Conservation (phyloP, 148 eudicot species). For the Heliosperma pusillum region DNA sequence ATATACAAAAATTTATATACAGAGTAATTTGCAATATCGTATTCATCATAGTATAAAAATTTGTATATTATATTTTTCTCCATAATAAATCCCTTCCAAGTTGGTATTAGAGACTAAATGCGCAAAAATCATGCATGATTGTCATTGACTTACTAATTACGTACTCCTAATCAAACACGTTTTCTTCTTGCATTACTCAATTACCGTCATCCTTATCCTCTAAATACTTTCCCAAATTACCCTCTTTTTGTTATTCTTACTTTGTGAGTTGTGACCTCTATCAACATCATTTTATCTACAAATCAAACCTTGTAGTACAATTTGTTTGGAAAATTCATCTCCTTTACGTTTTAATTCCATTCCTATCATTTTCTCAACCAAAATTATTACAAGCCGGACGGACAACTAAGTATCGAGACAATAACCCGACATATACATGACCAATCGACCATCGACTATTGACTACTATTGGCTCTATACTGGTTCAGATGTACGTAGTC, state of each 20-base stretch:
- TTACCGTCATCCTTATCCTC: neutral
- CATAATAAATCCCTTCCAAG: too few species aligned
- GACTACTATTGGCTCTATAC: neutral
- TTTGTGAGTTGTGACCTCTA: neutral
- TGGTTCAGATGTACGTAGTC: constrained; percentile 12
- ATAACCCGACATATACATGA: neutral
- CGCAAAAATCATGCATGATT: too few species aligned
- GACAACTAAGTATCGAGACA: neutral
- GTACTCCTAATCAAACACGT: neutral
- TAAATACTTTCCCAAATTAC: neutral
- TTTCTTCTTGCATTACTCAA: neutral
- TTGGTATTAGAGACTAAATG: too few species aligned
- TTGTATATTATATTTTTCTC: too few species aligned
- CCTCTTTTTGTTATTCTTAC: neutral
- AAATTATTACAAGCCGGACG: constrained; percentile 8
- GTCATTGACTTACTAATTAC: too few species aligned
- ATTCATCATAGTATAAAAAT: too few species aligned
- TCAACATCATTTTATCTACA: neutral
- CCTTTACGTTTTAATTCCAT: neutral
- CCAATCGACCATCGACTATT: neutral
- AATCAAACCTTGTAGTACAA: neutral
- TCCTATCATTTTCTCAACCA: constrained; percentile 10
- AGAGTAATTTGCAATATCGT: too few species aligned
- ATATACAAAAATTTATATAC: too few species aligned
- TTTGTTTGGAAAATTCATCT: constrained; percentile 1